phyloP scores from a whole-genome alignment of 2,329 filamentous ascomycete species.

The Pseudohalonectria lignicola region DNA sequence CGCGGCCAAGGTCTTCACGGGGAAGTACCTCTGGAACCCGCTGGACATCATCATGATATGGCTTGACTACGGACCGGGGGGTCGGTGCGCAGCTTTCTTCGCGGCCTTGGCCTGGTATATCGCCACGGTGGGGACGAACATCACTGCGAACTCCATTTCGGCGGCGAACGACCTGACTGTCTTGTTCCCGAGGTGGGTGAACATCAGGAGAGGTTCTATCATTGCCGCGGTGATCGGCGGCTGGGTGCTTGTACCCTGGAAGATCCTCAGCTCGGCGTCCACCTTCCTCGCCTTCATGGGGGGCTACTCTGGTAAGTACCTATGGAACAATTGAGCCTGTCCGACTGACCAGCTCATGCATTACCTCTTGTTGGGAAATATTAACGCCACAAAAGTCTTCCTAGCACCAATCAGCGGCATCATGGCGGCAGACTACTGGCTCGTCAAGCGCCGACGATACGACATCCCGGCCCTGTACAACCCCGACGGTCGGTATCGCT shows the following conservation, averaged over 20 bases:
- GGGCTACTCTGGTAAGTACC: slow-evolving; percentile 33
- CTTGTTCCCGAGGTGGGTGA: slow-evolving; percentile 39
- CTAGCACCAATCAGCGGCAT: slow-evolving; percentile 29
- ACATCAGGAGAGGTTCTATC: slow-evolving; percentile 45
- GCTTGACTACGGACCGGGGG: slow-evolving; percentile 29
- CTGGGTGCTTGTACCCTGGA: slow-evolving; percentile 55
- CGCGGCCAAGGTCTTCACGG: slow-evolving; percentile 39
- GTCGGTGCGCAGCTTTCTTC: slow-evolving; percentile 30
- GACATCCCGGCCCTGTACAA: slow-evolving; percentile 30
- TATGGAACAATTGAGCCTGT: no score
- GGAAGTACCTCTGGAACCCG: slow-evolving; percentile 37
- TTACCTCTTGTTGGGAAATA: background rate
- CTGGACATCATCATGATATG: slow-evolving; percentile 32
- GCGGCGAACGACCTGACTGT: slow-evolving; percentile 45
- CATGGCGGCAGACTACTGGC: slow-evolving; percentile 27
- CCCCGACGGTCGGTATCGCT: slow-evolving; percentile 27
- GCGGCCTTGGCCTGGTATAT: slow-evolving; percentile 40
- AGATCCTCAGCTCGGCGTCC: slow-evolving; percentile 46
- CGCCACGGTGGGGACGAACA: slow-evolving; percentile 45
- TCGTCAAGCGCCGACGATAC: slow-evolving; percentile 22
- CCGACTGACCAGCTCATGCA: no score
- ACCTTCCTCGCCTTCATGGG: slow-evolving; percentile 56
- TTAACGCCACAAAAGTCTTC: slow-evolving; percentile 12
- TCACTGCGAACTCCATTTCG: slow-evolving; percentile 42
- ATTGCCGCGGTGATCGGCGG: slow-evolving; percentile 43